Base-by-base conservation (phyloP, 805 yeast genomes). In the Tetrapisispora namnaoensis region DNA sequence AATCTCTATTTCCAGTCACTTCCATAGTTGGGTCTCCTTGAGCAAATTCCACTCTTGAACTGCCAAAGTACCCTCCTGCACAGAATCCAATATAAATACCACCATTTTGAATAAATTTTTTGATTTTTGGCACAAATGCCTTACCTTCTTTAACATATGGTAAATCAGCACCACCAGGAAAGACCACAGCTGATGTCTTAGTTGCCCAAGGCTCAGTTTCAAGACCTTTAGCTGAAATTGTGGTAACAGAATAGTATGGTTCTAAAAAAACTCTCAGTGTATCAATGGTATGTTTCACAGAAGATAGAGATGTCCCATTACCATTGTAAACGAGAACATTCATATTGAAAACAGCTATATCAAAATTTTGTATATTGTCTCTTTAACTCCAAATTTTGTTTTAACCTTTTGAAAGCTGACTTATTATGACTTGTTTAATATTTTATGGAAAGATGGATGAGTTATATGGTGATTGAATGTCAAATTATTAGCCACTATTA, bases 81-180 rank as follows among this genome's bases (percentile, higher is more conserved):
- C 99, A 93, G 53, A 93, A 79, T 0, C 99, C 99, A 20, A 91
- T 65, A 59, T 71, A 88, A 44, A 72, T 70, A 1, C 99, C 99
- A 30, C 98, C 99, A 48, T 72, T 71, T 30, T 79, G 71, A 55
- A 74, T 88, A 45, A 78, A 78, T 27, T 69, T 64, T 52, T 88
- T 86, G 37, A 72, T 70, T 10, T 68, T 58, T 57, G 83, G 86
- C 0, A 89, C 87, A 1, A 66, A 67, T 1, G 95, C 91, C 58
- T 83, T 81, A 53, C 95, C 74, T 4, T 75, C 78, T 46, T 74
- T 71, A 53, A 95, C 86, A 55, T 83, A 79, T 0, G 97, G 97
- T 45, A 88, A 69, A 62, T 93, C 99, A 0, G 98, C 97, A 8
- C 99, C 99, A 4, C 99, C 99, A 0, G 99, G 99, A 27, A 93